These are phyloP conservation scores for Neurospora sp. DNA, from an alignment of 495 filamentous ascomycete genomes.

Conservation along the genomic window DNA sequence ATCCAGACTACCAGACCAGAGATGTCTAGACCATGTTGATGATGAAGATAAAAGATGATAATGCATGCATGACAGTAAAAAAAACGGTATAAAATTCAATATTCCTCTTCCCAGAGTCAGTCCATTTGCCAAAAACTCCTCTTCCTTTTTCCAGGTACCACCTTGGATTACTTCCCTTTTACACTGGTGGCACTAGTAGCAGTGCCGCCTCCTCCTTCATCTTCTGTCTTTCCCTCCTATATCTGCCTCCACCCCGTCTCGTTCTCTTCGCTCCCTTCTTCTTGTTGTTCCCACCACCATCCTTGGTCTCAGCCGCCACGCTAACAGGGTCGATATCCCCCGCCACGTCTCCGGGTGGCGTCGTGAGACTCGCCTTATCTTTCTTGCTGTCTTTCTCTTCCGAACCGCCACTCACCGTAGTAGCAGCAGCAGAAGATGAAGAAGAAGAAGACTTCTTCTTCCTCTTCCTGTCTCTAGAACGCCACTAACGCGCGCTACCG, in stretches of 20 bases:
- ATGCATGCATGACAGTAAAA: not conserved
- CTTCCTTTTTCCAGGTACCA: not conserved
- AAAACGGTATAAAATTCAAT: not conserved
- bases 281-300: too few species aligned
- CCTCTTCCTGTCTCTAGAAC: not conserved
- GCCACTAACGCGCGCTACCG: conserved; percentile 1
- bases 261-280: too few species aligned
- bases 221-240: not conserved
- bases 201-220: not conserved
- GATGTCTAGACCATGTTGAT: not conserved
- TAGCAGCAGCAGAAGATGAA: not conserved
- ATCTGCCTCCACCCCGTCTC: not conserved
- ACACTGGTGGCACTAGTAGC: not conserved
- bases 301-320: not conserved
- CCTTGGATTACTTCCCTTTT: not conserved
- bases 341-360: not conserved
- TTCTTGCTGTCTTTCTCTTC: not conserved
- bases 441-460: not conserved
- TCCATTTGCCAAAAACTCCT: not conserved
- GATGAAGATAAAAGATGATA: not conserved
- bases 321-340: not conserved
- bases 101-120: not conserved
- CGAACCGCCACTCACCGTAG: not conserved
- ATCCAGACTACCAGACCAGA: not conserved
- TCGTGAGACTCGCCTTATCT: not conserved